These are phyloP conservation scores for Camelina hispida DNA, from an alignment of 345 rosid species.

Conservation along the genomic window DNA sequence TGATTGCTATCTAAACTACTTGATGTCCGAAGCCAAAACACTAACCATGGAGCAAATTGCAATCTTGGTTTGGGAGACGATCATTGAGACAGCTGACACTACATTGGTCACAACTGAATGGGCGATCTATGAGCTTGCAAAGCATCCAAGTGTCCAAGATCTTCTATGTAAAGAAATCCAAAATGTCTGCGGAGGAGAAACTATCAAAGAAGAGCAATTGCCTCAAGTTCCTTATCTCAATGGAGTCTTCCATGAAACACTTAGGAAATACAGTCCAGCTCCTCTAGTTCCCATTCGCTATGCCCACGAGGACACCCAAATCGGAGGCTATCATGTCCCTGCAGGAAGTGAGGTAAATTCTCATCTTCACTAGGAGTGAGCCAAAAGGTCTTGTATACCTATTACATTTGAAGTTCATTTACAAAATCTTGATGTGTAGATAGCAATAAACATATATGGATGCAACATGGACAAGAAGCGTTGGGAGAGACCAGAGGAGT, in stretches of 20 bases:
- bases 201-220: constrained; percentile 66
- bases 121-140: constrained; percentile 89
- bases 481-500: constrained; percentile 73
- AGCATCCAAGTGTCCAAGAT: constrained; percentile 63
- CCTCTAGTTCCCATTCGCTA: constrained; percentile 73
- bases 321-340: constrained; percentile 75
- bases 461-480: constrained; percentile 85
- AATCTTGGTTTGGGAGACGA: constrained; percentile 75
- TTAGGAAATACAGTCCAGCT: constrained; percentile 77
- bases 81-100: constrained; percentile 78
- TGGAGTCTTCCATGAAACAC: constrained; percentile 83
- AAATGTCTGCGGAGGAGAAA: constrained; percentile 60
- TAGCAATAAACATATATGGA: constrained; percentile 84
- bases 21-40: constrained; percentile 63
- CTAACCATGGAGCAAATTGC: constrained; percentile 67
- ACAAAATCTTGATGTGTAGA: constrained; percentile 52
- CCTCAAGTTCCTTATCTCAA: constrained; percentile 61
- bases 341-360: constrained; percentile 70
- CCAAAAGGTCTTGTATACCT: neutral
- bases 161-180: constrained; percentile 53
- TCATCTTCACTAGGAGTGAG: neutral
- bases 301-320: constrained; percentile 76
- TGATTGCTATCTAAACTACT: constrained; percentile 62
- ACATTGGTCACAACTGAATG: constrained; percentile 86
- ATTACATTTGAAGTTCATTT: neutral